Evolutionary conservation across 306 rosid genomes (phyloP).

Genomic region (Notholithocarpus densiflorus): DNA sequence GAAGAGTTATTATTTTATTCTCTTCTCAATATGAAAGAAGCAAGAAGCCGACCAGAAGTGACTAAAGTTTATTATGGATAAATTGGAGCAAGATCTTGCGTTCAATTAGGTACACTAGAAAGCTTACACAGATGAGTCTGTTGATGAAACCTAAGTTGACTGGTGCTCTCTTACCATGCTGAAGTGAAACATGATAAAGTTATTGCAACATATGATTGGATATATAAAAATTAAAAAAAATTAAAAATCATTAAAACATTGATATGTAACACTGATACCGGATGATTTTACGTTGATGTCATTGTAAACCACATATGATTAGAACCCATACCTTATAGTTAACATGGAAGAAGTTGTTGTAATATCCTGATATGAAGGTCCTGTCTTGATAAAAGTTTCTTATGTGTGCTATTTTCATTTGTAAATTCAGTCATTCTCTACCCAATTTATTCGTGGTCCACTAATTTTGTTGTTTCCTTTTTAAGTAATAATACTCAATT

Average conservation of each 20-base stretch:
- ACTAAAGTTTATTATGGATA: not conserved
- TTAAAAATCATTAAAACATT: not conserved
- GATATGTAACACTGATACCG: not conserved
- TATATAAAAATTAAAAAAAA: not conserved
- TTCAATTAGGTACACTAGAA: not conserved
- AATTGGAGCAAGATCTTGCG: not conserved
- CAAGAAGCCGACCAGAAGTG: not conserved
- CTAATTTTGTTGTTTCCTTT: not conserved
- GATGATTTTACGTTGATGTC: not conserved
- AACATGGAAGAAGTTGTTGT: not conserved
- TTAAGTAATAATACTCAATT: not conserved
- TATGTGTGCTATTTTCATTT: not conserved
- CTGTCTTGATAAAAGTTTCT: not conserved
- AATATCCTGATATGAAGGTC: not conserved
- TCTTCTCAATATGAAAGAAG: not conserved
- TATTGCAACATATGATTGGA: constrained; percentile 2
- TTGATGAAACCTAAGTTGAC: not conserved
- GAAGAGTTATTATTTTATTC: not conserved
- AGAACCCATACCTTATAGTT: not conserved
- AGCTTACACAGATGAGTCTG: not conserved
- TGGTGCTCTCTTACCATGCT: not conserved
- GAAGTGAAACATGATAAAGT: not conserved
- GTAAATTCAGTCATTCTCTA: not conserved
- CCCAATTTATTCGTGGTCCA: not conserved
- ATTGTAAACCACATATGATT: not conserved